Conservation (phyloP, 2,329 filamentous ascomycete species). For the Aspergillus ruber region DNA sequence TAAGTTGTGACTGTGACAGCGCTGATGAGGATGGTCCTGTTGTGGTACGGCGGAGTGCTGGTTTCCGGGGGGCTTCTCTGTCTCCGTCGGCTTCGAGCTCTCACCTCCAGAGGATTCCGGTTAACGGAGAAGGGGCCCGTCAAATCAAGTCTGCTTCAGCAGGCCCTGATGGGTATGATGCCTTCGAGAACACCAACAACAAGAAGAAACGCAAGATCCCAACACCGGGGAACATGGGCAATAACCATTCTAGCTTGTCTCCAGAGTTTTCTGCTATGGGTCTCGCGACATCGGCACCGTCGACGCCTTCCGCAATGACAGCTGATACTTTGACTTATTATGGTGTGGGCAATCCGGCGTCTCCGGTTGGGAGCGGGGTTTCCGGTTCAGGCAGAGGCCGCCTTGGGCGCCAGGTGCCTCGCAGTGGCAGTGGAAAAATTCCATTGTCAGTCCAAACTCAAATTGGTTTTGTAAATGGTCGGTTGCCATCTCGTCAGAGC, state of each 20-base stretch:
- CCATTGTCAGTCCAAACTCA: conserved; percentile 56
- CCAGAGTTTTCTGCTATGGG: conserved; percentile 61
- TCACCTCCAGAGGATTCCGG: conserved; percentile 20
- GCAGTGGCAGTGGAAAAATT: conserved; percentile 52
- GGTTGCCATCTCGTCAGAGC: conserved; percentile 44
- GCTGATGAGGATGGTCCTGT: conserved; percentile 53
- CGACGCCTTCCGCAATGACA: conserved; percentile 36
- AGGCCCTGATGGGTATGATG: conserved; percentile 86
- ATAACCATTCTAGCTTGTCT: conserved; percentile 54
- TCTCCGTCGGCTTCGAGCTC: conserved; percentile 25
- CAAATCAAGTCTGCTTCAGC: conserved; percentile 55
- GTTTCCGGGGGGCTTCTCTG: conserved; percentile 32
- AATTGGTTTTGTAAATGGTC: conserved; percentile 48
- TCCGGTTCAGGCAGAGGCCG: conserved; percentile 80
- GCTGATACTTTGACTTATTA: conserved; percentile 51
- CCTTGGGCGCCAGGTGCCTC: conserved; percentile 56
- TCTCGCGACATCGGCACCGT: conserved; percentile 43
- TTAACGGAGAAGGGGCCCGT: conserved; percentile 18
- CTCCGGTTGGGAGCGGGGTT: conserved; percentile 60
- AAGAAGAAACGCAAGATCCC: conserved; percentile 99
- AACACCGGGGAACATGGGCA: conserved; percentile 65
- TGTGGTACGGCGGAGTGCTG: conserved; percentile 37
- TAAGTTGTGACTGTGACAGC: conserved; percentile 48
- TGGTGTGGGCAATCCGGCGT: conserved; percentile 48
- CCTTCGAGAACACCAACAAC: conserved; percentile 97